Conservation (phyloP, 2,329 filamentous ascomycete genomes). For the Pseudocercospora fijiensis region DNA sequence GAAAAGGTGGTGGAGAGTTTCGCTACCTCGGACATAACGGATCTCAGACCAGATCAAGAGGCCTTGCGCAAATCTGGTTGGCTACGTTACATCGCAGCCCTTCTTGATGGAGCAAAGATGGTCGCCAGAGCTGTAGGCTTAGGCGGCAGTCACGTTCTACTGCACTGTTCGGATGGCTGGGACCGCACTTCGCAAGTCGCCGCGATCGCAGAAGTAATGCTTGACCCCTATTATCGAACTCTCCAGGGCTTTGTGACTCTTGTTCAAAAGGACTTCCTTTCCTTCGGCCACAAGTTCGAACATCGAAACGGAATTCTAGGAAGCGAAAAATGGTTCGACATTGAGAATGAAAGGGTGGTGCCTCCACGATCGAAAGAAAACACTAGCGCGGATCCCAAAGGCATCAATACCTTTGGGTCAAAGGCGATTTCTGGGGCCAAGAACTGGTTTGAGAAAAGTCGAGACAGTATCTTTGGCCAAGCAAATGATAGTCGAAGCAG, state of each 20-base stretch:
- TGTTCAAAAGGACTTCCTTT: conserved; percentile 96
- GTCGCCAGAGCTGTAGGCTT: conserved; percentile 88
- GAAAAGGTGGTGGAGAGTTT: conserved; percentile 83
- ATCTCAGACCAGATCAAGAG: conserved; percentile 77
- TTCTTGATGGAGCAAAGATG: conserved; percentile 79
- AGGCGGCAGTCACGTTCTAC: conserved; percentile 89
- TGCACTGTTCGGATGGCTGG: conserved; percentile 98
- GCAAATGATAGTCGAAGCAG: conserved; percentile 63
- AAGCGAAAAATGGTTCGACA: conserved; percentile 90
- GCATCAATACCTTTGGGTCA: conserved; percentile 58
- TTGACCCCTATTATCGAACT: conserved; percentile 94
- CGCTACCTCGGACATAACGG: conserved; percentile 87
- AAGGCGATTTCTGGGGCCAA: conserved; percentile 70
- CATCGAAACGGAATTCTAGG: conserved; percentile 84
- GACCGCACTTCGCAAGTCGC: conserved; percentile 94
- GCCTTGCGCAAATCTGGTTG: conserved; percentile 80
- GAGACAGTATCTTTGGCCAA: conserved; percentile 34
- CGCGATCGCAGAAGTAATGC: conserved; percentile 84
- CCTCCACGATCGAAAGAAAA: conserved; percentile 39
- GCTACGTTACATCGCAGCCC: conserved; percentile 82
- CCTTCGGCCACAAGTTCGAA: conserved; percentile 96
- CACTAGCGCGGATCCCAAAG: conserved; percentile 45
- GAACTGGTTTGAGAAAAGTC: conserved; percentile 80
- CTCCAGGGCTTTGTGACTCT: conserved; percentile 91
- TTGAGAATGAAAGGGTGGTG: conserved; percentile 76